Base-by-base conservation (phyloP, 768 basidiomycete genomes). In the Tulasnella calospora region DNA sequence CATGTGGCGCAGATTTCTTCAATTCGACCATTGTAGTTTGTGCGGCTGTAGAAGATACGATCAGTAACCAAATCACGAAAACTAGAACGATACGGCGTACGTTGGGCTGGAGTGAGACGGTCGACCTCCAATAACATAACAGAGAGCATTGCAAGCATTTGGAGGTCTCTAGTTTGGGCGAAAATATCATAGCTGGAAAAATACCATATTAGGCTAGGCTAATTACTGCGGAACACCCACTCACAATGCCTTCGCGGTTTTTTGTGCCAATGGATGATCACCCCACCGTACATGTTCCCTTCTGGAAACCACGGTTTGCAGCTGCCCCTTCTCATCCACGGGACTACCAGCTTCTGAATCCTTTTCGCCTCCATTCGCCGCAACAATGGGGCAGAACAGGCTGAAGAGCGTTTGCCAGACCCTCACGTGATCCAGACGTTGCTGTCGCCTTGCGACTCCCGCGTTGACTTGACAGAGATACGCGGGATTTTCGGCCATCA, bases 121-220 rank as follows among this genome's bases (percentile, higher is more conserved):
- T 80, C 80, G 46, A 81, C 87, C 81, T 91, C 90, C 3, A 94
- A 85, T 2, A 94, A 84, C n/a, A 94, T 83, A 71, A 89, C 85
- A 0, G 92, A 87, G 4, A 94, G 79, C 89, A 95, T 94, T 0
- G 92, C 93, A 21, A 95, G 86, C 90, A 94, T 91, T 81, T 95
- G 93, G 1, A 94, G 83, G 81, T 95, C 93, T 81, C 89, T 93
- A 44, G 85, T 86, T 9, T 80, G 81, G 19, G 85, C 83, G 40
- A 88, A 84, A 78, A 88, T 86, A 4, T 80, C 78, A 46, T 89
- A 86, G 80, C 89, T 90, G 69, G 8, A 78, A 46, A 61, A 81
- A 41, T 41, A 30, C 27, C 70, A 9, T 27, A 51, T 27, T 23
- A 51, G 23, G n/a, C 23, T 12, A 19, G 2, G 33, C 21, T 47